phyloP scores from a whole-genome alignment of 305 asterid species.

The Solanum aculeatissimum region DNA sequence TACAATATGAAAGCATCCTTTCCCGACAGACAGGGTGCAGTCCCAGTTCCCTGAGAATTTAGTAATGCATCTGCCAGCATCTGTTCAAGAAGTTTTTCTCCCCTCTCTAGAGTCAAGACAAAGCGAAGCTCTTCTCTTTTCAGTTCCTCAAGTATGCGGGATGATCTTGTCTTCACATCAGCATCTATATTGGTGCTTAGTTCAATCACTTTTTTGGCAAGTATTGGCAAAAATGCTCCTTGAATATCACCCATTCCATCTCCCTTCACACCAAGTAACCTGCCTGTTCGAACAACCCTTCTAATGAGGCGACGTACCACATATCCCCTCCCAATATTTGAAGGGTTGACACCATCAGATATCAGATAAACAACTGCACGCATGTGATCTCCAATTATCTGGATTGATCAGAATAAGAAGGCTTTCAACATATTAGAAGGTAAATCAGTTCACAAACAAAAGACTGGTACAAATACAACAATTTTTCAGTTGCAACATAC shows the following conservation, averaged over 20 bases:
- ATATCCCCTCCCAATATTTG: conserved; percentile 93
- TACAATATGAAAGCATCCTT: conserved; percentile 78
- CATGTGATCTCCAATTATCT: conserved; percentile 95
- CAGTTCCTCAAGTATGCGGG: conserved; percentile 73
- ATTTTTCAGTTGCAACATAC: conserved; percentile 22
- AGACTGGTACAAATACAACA: neutral
- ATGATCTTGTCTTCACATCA: conserved; percentile 47
- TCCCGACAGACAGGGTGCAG: conserved; percentile 63
- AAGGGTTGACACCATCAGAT: conserved; percentile 93
- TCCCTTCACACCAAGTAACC: conserved; percentile 80
- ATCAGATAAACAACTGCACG: conserved; percentile 91
- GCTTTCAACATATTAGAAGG: neutral
- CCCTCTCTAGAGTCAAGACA: conserved; percentile 82
- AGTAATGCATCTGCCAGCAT: conserved; percentile 53
- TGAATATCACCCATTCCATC: conserved; percentile 57
- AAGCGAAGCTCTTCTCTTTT: conserved; percentile 85
- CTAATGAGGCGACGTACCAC: conserved; percentile 89
- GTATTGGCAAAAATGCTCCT: conserved; percentile 74
- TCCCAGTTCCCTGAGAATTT: conserved; percentile 27
- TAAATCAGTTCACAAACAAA: neutral
- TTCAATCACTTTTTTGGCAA: conserved; percentile 68
- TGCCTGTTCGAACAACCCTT: conserved; percentile 81
- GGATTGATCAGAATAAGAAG: conserved; percentile 9
- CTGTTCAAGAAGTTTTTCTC: conserved; percentile 87
- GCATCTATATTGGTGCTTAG: conserved; percentile 60